Evolutionary conservation across 2,329 filamentous ascomycete genomes (phyloP).

Genomic region (Phialophora expanda): DNA sequence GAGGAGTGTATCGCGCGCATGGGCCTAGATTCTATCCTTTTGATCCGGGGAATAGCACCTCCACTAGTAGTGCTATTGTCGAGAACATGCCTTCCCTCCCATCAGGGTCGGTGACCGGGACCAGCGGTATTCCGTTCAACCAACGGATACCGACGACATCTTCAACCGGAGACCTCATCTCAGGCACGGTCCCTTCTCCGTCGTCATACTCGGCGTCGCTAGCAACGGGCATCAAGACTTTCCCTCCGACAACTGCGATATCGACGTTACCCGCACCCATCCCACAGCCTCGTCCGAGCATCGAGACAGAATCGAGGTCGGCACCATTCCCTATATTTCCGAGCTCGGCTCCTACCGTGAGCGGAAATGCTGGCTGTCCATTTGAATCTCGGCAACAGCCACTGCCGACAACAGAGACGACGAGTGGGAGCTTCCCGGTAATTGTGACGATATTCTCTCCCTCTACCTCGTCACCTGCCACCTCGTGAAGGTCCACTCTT

Average conservation of each 20-base stretch:
- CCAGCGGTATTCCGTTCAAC: not conserved
- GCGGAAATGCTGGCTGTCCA: not conserved
- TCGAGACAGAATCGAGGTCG: conserved; percentile 4
- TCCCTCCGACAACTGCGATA: conserved; percentile 27
- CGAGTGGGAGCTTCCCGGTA: not conserved
- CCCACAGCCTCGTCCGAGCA: conserved; percentile 10
- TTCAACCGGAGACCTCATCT: not conserved
- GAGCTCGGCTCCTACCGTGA: not conserved
- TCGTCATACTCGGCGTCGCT: not conserved
- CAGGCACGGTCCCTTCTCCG: not conserved
- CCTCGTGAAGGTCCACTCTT: not conserved
- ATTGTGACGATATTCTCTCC: not conserved
- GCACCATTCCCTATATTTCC: not conserved
- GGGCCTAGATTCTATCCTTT: not conserved
- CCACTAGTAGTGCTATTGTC: not conserved
- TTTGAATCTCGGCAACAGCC: not conserved
- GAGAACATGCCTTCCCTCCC: not conserved
- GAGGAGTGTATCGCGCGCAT: not conserved
- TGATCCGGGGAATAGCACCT: not conserved
- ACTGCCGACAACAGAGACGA: not conserved
- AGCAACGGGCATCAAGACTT: not conserved
- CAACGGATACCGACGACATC: not conserved
- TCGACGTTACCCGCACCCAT: not conserved
- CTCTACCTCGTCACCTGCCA: not conserved
- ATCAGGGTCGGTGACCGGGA: not conserved